Conservation (phyloP, 805 yeast genomes). For the Candida ulmi region DNA sequence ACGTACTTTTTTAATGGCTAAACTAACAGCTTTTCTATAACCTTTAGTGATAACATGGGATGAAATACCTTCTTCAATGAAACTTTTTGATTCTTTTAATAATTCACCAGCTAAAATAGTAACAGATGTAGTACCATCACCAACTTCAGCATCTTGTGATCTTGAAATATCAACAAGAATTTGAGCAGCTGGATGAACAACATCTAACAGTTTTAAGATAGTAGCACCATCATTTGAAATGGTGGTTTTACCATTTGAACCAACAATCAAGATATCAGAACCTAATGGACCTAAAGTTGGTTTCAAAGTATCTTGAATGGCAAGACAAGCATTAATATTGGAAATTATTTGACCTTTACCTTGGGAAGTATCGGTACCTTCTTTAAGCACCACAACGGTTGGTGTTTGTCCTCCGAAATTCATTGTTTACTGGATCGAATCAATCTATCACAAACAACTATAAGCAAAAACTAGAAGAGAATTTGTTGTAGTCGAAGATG, state of each 20-base stretch:
- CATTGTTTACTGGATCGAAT: conserved; percentile 36
- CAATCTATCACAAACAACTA: too few relatives aligned
- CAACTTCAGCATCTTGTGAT: conserved; percentile 97
- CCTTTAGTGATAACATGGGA: conserved; percentile 87
- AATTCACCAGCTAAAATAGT: conserved; percentile 93
- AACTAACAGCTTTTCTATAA: conserved; percentile 70
- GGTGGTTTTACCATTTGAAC: conserved; percentile 79
- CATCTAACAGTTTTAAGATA: conserved; percentile 82
- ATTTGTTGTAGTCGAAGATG: too few relatives aligned
- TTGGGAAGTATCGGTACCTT: conserved; percentile 96
- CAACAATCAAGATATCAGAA: conserved; percentile 87
- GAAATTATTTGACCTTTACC: conserved; percentile 94
- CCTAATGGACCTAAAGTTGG: conserved; percentile 98
- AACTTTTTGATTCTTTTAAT: conserved; percentile 81
- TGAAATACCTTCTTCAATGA: conserved; percentile 94
- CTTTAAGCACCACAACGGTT: conserved; percentile 95
- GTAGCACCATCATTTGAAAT: conserved; percentile 99
- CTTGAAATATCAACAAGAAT: conserved; percentile 90
- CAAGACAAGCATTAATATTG: conserved; percentile 94
- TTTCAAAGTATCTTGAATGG: conserved; percentile 91
- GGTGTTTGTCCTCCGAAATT: conserved; percentile 92
- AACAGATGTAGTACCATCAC: conserved; percentile 97
- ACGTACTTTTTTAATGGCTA: conserved; percentile 67
- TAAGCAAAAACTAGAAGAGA: too few relatives aligned
- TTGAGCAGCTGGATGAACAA: conserved; percentile 98